Evolutionary conservation across 1,284 basidiomycete genomes (phyloP), one percentile per base, ranked within the genome.

Genomic region (Polyporus tsugae): DNA sequence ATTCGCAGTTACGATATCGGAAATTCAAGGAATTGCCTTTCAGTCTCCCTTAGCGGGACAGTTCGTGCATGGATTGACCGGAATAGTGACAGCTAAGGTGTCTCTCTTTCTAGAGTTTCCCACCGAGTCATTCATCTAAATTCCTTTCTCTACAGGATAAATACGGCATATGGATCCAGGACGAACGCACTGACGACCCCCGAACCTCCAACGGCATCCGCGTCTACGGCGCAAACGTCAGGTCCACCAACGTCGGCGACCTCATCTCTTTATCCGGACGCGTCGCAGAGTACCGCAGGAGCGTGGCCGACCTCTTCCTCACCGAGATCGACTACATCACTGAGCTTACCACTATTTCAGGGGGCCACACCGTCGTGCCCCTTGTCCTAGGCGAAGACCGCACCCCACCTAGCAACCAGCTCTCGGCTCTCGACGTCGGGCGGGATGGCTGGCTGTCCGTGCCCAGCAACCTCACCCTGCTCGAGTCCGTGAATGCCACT

Each of bases 81-180:
- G 87, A 19, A 70, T 87, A 5, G 87, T 89, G 0, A 86, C 86
- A 6, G 87, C 87, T 1, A 88, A 87, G 80, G 86, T 87, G 73
- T 57, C 46, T 11, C 77, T 67, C 29, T 38, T 7, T 17, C 36
- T 39, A 39, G 57, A 33, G 10, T 62, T n/a, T 41, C 36, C 25
- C 38, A 41, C 15, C 22, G 25, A 39, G 17, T 19, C n/a, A 9
- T 13, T 69, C 22, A 49, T 17, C 3, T 41, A 57, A 7, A 66
- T 57, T 19, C 33, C 15, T 9, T 10, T 44, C 6, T 46, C 64
- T 36, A 36, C 70, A 90, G 86, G 81, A 81, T 13, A 78, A 80
- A 15, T 82, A 77, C 66, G 88, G 88, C 1, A 86, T 89, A 72
- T 91, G 85, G 78, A 80, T 91, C n/a, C 75, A 79, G 36, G 87